phyloP scores from a whole-genome alignment of 2,329 filamentous ascomycete species.

The Plenodomus biglobosus region DNA sequence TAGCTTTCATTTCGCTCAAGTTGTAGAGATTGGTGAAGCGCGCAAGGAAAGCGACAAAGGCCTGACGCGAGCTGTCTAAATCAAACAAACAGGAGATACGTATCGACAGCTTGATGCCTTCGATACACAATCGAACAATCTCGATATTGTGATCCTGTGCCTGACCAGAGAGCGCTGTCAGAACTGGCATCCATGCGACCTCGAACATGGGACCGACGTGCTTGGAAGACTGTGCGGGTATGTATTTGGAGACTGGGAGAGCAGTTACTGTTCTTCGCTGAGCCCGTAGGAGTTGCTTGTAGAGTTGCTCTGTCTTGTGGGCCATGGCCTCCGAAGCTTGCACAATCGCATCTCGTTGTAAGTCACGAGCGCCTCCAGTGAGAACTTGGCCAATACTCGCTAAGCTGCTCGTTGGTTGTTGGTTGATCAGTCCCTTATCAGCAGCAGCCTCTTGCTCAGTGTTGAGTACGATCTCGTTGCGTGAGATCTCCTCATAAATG shows the following conservation, averaged over 20 bases:
- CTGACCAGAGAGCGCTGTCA: constrained; percentile 89
- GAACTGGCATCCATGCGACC: constrained; percentile 98
- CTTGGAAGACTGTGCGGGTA: constrained; percentile 88
- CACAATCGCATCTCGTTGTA: constrained; percentile 89
- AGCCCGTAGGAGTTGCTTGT: constrained; percentile 88
- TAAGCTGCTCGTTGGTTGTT: constrained; percentile 65
- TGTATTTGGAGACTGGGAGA: constrained; percentile 70
- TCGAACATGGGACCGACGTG: constrained; percentile 99
- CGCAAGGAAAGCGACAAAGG: constrained; percentile 89
- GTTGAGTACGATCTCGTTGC: constrained; percentile 90
- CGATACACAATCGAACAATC: constrained; percentile 87
- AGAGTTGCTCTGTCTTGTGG: constrained; percentile 77
- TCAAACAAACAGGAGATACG: constrained; percentile 93
- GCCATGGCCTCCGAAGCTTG: constrained; percentile 96
- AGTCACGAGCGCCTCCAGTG: constrained; percentile 86
- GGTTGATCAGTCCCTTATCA: constrained; percentile 64
- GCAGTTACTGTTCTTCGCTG: constrained; percentile 79
- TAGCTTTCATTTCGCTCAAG: constrained; percentile 88
- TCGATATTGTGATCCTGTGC: constrained; percentile 95
- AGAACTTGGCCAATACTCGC: constrained; percentile 85
- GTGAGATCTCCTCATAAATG: constrained; percentile 90
- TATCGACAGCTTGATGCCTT: constrained; percentile 92
- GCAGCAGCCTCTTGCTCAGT: constrained; percentile 90
- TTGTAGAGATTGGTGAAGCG: constrained; percentile 97
- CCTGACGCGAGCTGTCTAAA: constrained; percentile 86